Conservation (phyloP, 2,329 filamentous ascomycete species). For the Akanthomyces lecanii region DNA sequence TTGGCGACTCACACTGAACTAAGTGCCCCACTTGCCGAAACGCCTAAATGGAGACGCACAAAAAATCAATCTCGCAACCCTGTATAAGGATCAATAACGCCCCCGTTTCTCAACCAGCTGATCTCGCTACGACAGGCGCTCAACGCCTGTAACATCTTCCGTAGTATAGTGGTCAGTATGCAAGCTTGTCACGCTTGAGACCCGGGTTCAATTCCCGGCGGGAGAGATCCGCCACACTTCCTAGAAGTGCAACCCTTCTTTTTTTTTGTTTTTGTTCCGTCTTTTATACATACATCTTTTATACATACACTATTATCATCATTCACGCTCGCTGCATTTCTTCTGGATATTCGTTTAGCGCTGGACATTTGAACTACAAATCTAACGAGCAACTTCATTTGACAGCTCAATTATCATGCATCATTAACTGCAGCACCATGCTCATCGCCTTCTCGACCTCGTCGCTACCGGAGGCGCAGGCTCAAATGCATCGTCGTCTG, state of each 20-base stretch:
- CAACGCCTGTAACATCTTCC: slow-evolving; percentile 19
- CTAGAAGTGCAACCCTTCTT: slow-evolving; percentile 2
- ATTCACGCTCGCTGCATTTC: too few species aligned
- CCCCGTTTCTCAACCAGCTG: not conserved
- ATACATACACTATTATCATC: not conserved
- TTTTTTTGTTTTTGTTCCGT: not conserved
- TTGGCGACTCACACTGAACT: not conserved
- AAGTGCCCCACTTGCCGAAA: not conserved
- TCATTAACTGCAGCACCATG: not conserved
- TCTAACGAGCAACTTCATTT: not conserved
- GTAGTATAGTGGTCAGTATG: slow-evolving; percentile 25
- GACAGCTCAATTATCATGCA: not conserved
- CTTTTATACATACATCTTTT: too few species aligned
- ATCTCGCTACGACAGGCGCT: slow-evolving; percentile 21
- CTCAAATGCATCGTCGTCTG: slow-evolving; percentile 58
- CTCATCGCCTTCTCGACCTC: slow-evolving; percentile 30
- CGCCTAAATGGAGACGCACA: not conserved
- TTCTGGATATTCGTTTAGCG: too few species aligned
- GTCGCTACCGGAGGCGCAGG: slow-evolving; percentile 37
- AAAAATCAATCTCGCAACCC: not conserved
- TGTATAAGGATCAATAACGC: slow-evolving; percentile 6
- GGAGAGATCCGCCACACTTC: slow-evolving; percentile 20
- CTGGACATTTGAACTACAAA: too few species aligned
- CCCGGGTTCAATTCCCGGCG: slow-evolving; percentile 24
- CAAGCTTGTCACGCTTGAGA: slow-evolving; percentile 24